A percentile compares a stretch with the other conserved stretches of the same genome.
Conservation (phyloP, 139 green algal species). For the Tetraselmis chui region DNA sequence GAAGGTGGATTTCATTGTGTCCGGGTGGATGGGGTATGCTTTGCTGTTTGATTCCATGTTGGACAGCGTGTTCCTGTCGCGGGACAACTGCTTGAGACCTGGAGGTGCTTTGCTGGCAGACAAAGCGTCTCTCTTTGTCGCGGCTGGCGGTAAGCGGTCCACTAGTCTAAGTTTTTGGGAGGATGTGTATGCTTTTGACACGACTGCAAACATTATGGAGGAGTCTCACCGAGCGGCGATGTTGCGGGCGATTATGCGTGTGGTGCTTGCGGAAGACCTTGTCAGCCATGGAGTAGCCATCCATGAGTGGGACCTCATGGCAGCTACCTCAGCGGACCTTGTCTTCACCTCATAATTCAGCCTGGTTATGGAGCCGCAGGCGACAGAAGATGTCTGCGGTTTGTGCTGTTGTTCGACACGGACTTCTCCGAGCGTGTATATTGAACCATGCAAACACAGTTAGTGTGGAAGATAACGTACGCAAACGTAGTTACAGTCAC, state of each 20-base stretch:
- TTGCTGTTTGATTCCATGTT: slow-evolving; percentile 98
- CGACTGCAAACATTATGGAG: slow-evolving; percentile 52
- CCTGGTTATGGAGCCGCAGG: neutral
- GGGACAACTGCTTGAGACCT: slow-evolving; percentile 67
- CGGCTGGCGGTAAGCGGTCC: slow-evolving; percentile 37
- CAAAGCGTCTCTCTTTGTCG: slow-evolving; percentile 63
- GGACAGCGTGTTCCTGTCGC: slow-evolving; percentile 63
- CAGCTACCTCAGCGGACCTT: neutral
- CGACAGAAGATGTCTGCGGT: neutral
- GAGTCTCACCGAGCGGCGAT: slow-evolving; percentile 33
- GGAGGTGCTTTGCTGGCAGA: slow-evolving; percentile 89
- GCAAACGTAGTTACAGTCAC: too few relatives aligned
- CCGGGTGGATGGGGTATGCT: slow-evolving; percentile 97
- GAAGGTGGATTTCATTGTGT: slow-evolving; percentile 80
- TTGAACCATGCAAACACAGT: too few relatives aligned
- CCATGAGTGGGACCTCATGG: slow-evolving; percentile 23
- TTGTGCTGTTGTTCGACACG: slow-evolving; percentile 94
- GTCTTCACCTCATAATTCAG: neutral
- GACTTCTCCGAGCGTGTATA: slow-evolving; percentile 74
- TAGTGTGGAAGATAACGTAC: too few relatives aligned
- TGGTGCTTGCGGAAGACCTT: slow-evolving; percentile 45
- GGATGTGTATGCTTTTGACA: slow-evolving; percentile 88
- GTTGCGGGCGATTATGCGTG: slow-evolving; percentile 41
- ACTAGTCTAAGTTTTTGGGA: slow-evolving; percentile 67
- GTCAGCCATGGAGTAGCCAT: slow-evolving; percentile 28